Percentiles rank a stretch among this genome's conserved stretches.
Conservation (phyloP, 1,284 basidiomycete species). For the Irpex sp. region DNA sequence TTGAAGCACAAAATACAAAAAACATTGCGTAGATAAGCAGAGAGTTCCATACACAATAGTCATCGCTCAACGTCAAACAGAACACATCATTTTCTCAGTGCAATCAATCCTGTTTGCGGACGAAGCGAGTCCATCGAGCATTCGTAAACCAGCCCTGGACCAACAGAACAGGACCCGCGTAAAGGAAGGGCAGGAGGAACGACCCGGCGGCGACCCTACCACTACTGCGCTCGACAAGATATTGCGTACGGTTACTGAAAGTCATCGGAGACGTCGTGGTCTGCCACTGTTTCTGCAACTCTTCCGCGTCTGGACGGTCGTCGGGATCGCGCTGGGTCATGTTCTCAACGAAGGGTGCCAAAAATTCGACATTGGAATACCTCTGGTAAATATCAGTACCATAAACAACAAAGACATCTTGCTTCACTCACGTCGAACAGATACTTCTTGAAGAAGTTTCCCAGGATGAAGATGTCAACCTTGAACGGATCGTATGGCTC, state of each 20-base stretch:
- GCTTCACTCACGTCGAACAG: constrained; percentile 18
- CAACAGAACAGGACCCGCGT: not conserved
- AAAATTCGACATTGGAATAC: no score
- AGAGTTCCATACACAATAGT: no score
- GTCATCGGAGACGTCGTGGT: not conserved
- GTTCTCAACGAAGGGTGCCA: no score
- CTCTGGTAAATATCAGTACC: no score
- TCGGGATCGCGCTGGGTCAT: no score
- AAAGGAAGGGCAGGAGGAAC: not conserved
- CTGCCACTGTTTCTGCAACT: not conserved
- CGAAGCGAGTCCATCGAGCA: not conserved
- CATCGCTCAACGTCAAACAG: no score
- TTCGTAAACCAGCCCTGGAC: not conserved
- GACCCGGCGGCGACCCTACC: not conserved
- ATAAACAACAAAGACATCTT: no score
- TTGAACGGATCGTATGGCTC: constrained; percentile 31
- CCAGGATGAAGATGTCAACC: constrained; percentile 26
- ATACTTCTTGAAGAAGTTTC: constrained; percentile 7
- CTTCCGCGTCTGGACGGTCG: no score
- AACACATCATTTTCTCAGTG: no score
- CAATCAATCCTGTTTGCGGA: no score
- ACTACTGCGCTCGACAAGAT: not conserved
- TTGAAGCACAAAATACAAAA: no score
- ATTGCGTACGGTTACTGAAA: not conserved
- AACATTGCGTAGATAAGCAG: no score